Percentiles rank a stretch among this genome's conserved stretches.
phyloP scores from a whole-genome alignment of 1,139 yeast genomes.

The Pichia sp. region DNA sequence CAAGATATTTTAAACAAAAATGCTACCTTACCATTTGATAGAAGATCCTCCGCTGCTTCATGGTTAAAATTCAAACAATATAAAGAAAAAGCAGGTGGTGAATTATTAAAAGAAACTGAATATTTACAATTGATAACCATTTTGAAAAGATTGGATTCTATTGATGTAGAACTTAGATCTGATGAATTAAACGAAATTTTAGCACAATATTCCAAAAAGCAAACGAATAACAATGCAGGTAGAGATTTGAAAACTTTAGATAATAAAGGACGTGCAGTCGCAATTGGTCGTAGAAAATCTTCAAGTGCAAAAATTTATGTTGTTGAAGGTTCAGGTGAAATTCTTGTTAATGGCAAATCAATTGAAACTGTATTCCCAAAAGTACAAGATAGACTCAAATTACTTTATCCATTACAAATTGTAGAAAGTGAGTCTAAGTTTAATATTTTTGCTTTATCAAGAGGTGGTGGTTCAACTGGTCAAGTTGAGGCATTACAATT shows the following conservation, averaged over 20 bases:
- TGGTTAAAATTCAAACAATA: constrained; percentile 70
- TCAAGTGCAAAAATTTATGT: constrained; percentile 70
- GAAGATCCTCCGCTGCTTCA: constrained; percentile 33
- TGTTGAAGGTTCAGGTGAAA: constrained; percentile 71
- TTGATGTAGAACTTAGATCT: constrained; percentile 79
- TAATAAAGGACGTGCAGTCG: constrained; percentile 68
- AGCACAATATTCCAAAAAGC: constrained; percentile 37
- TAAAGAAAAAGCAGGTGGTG: constrained; percentile 60
- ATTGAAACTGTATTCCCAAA: constrained; percentile 63
- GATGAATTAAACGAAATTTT: constrained; percentile 55
- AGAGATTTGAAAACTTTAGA: constrained; percentile 52
- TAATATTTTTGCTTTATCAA: constrained; percentile 75
- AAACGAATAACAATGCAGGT: constrained; percentile 24
- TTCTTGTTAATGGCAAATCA: constrained; percentile 66
- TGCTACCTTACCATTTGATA: constrained; percentile 49
- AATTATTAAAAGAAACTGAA: constrained; percentile 64
- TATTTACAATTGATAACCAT: constrained; percentile 57
- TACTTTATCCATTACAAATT: constrained; percentile 77
- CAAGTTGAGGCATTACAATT: constrained; percentile 89
- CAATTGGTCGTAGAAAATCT: constrained; percentile 78
- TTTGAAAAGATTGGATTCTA: constrained; percentile 63
- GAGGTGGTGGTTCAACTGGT: constrained; percentile 90
- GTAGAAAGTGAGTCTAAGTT: constrained; percentile 62
- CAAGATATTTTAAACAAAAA: constrained; percentile 56
- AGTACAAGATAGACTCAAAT: constrained; percentile 60